A percentile compares a stretch with the other conserved stretches of the same genome.
Conservation (phyloP, 1,284 basidiomycete species). For the Sphaerobolus stellatus region DNA sequence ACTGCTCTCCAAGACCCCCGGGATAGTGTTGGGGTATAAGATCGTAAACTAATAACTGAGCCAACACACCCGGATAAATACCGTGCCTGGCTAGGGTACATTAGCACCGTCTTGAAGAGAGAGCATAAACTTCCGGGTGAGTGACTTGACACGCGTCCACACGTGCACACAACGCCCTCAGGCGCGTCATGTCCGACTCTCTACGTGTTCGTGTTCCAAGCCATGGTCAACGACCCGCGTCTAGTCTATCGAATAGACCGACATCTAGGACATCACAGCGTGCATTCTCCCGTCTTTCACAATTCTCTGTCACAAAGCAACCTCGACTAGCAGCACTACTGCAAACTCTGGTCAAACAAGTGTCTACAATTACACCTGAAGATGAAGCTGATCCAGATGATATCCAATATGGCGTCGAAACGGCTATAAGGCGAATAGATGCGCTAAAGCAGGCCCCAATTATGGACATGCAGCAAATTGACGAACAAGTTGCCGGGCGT, state of each 20-base stretch:
- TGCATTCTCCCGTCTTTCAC: conserved; percentile 38
- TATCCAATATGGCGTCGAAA: conserved; percentile 51
- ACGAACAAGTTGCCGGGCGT: conserved; percentile 60
- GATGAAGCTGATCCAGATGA: conserved; percentile 36
- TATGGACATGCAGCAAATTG: conserved; percentile 53
- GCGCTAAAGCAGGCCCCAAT: conserved; percentile 52
- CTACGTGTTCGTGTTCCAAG: conserved; percentile 6
- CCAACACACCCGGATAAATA: too few species aligned
- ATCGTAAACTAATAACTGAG: too few species aligned
- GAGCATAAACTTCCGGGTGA: not conserved
- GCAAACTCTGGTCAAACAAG: conserved; percentile 55
- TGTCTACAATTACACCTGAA: conserved; percentile 43
- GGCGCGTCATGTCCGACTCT: conserved; percentile 4
- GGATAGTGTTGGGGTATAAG: too few species aligned
- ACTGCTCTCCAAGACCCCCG: too few species aligned
- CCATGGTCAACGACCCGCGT: conserved; percentile 34
- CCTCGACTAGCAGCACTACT: conserved; percentile 52
- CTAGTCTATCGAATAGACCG: conserved; percentile 39
- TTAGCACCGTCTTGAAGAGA: too few species aligned
- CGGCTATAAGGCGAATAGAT: conserved; percentile 49
- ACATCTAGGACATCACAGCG: conserved; percentile 56
- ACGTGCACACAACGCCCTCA: not conserved
- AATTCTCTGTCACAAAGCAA: conserved; percentile 47
- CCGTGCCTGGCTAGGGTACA: too few species aligned
- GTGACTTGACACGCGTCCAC: not conserved